phyloP scores from a whole-genome alignment of 768 basidiomycete species.

The Pulveroboletus sp. region DNA sequence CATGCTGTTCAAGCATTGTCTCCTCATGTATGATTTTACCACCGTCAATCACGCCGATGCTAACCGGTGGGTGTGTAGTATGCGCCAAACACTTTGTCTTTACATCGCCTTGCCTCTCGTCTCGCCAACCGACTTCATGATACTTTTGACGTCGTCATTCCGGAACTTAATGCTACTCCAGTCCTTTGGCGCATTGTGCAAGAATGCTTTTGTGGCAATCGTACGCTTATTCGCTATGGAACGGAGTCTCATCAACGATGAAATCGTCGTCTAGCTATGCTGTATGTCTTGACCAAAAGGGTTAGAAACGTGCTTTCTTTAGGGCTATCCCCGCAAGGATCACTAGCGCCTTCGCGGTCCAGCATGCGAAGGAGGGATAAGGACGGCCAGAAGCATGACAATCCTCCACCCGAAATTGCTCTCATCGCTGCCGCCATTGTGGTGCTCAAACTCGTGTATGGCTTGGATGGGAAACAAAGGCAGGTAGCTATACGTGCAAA shows the following conservation, averaged over 20 bases:
- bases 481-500: constrained; percentile 24
- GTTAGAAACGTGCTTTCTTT: constrained; percentile 52
- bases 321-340: constrained; percentile 55
- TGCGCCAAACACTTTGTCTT: constrained; percentile 49
- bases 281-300: constrained; percentile 62
- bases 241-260: neutral
- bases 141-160: constrained; percentile 55
- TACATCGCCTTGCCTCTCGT: constrained; percentile 60
- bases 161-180: constrained; percentile 71
- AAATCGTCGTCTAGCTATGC: constrained; percentile 37
- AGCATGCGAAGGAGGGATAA: constrained; percentile 37
- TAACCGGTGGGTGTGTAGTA: constrained; percentile 41
- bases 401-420: constrained; percentile 62
- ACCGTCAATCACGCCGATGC: constrained; percentile 3
- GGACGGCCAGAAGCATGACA: constrained; percentile 52
- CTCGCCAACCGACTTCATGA: constrained; percentile 54
- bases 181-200: constrained; percentile 70
- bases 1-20: constrained; percentile 62
- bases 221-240: constrained; percentile 44
- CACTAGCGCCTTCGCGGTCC: constrained; percentile 41
- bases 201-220: constrained; percentile 62
- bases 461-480: constrained; percentile 67
- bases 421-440: constrained; percentile 58
- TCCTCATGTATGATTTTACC: constrained; percentile 47
- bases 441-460: constrained; percentile 81